Base-by-base conservation (phyloP, 2,329 filamentous ascomycete genomes). In the Pezicula carpinea region DNA sequence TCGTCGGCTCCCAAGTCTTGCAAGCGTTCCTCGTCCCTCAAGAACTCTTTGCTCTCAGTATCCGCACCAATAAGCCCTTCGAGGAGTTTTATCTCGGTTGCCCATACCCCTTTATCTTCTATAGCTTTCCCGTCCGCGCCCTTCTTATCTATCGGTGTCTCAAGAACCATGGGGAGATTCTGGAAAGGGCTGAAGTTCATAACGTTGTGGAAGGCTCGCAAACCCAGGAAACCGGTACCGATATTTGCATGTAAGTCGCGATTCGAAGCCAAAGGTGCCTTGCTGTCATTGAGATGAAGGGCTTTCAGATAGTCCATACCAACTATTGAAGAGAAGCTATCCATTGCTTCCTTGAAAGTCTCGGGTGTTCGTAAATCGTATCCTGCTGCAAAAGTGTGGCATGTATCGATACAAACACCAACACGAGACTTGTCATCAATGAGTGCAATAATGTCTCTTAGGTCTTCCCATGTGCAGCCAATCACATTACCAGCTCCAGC, bases 211-310 rank as follows among this genome's bases (percentile, higher is more conserved):
- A 99, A 99, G 2, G 91, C 87, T 18, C 87, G 80, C 14, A 99
- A 76, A 1, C 93, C 93, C 0, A 99, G 76, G 63, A 95, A 99
- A 1, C 93, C 93, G 0, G 90, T 95, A 21, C 93, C 93, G 53
- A 99, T 97, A 64, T 96, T 97, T 54, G 92, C 90, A 67, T 99
- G 93, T 2, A 97, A 70, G 64, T 99, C 93, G 34, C 91, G 82
- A 55, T 89, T 80, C 31, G 89, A 93, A 35, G 69, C 75, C 23
- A 95, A 74, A 0, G 93, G 92, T 0, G 91, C 89, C 69, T 97
- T 99, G 69, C 87, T 95, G 68, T 99, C 93, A 66, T 99, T 99
- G 35, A 99, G 58, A 66, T 99, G 93, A 47, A 97, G 74, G 0
- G 93, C 93, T 51, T 82, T 83, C 6, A 99, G 78, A 59, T 95